These are phyloP conservation scores for Orbilia oligospora DNA, from an alignment of 2,329 filamentous ascomycete genomes.

Conservation along the genomic window DNA sequence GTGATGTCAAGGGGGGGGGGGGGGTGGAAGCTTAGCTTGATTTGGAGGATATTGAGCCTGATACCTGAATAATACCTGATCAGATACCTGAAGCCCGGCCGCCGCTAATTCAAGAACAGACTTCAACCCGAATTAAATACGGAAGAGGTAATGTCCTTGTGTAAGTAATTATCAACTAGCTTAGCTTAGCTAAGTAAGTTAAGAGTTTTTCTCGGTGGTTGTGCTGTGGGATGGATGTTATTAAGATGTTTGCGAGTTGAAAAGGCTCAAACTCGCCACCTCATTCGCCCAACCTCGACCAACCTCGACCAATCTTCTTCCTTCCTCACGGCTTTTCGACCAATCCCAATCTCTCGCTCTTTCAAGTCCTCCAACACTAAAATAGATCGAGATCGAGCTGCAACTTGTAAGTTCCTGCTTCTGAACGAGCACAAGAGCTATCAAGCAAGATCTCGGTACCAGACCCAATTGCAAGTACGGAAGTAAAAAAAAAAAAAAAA, in stretches of 20 bases:
- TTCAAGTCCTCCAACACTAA: slow-evolving; percentile 40
- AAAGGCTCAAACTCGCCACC: slow-evolving; percentile 54
- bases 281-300: slow-evolving; percentile 59
- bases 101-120: slow-evolving; percentile 50
- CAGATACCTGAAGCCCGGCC: slow-evolving; percentile 43
- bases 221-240: too few species aligned
- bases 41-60: slow-evolving; percentile 13
- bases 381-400: slow-evolving; percentile 42
- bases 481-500: too few species aligned
- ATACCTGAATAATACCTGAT: background rate
- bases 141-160: too few species aligned
- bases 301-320: slow-evolving; percentile 59
- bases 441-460: slow-evolving; percentile 58
- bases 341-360: slow-evolving; percentile 40
- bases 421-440: slow-evolving; percentile 23
- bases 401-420: slow-evolving; percentile 40
- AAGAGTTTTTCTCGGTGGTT: slow-evolving; percentile 31
- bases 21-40: background rate
- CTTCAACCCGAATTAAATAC: background rate
- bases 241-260: too few species aligned
- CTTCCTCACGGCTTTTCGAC: slow-evolving; percentile 45
- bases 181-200: too few species aligned
- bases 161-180: too few species aligned
- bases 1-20: slow-evolving; percentile 2
- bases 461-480: slow-evolving; percentile 12